Base-by-base conservation (phyloP, 352 stramenopile species). In the Aphanomyces astaci region DNA sequence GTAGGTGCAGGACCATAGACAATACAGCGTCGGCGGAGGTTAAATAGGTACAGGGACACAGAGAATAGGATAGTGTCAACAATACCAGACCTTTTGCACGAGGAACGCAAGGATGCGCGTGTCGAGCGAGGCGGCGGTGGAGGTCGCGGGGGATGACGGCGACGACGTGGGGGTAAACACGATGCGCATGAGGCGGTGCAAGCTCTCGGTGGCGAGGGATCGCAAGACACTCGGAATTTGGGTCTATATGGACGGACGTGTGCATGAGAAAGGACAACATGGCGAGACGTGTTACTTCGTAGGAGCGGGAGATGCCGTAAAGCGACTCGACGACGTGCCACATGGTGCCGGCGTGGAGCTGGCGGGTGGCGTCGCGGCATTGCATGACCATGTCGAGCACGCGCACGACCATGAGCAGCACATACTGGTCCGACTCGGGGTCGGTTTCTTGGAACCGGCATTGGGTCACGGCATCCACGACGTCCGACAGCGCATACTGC, bases 261-360 rank as follows among this genome's bases (percentile, higher is more conserved):
- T 10, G n/a, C n/a, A n/a, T n/a, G n/a, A n/a, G 11, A 11, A 39
- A 19, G 28, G 22, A 11, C 27, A 52, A 66, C n/a, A 27, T 25
- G 4, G 46, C 10, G 22, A 13, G 54, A 46, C 31, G 19, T 24
- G 4, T 5, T 10, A 68, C 62, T 3, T 68, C 62, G 31, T 68
- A 59, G 22, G 62, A 68, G 30, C 46, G 62, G 17, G 43, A 27
- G 25, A 68, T 68, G 4, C 91, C 86, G 71, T 98, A 97, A 33
- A 98, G 97, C 25, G 92, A 96, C 72, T 98, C 89, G 27, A 98
- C 83, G 43, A 99, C 82, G 49, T 97, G 89, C 81, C 96, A 98
- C 74, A 98, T 94, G 19, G 95, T 89, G 55, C 93, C 83, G 54
- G 97, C 88, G 36, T 89, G 94, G 4, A 99, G 82, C 30, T 4